Evolutionary conservation across 2,329 filamentous ascomycete genomes (phyloP), one percentile per base, ranked within the genome.

Genomic region (Ophiocordyceps camponoti-saundersi): DNA sequence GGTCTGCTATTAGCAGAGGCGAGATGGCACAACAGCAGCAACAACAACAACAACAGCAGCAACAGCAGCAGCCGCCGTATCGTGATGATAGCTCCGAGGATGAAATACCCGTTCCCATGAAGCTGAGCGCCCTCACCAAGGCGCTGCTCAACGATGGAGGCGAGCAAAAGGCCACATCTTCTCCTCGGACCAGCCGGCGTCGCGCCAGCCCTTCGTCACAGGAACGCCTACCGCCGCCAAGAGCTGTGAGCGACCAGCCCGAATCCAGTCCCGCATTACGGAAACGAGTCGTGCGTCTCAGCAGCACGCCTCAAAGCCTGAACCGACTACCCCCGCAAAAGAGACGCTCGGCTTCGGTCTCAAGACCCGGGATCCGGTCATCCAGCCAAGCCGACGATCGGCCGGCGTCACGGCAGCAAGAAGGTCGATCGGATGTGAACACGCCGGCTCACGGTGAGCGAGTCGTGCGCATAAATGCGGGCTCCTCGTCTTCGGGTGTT

Each of bases 121-220:
- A 92, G 67, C 83, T 95, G 60, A 95, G 88, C 61, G 88, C 89
- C 56, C 77, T 92, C 53, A 94, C 90, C 44, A 90, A 92, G 59
- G 89, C 87, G 20, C 71, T 95, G 16, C 72, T 95, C 22, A 77
- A 78, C 48, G 77, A 81, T 49, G 75, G 75, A 39, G 34, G 34
- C 34, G 34, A 39, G n/a, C 52, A 61, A 23, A 60, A 63, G 13
- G 58, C 65, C 2, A 58, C 66, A 6, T 71, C 72, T 6, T 69
- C 71, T 2, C 64, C 68, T 21, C 58, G 64, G 49, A 71, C 68
- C 21, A 68, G 73, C 54, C 65, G 72, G 6, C 30, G 30, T 32
- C 30, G 15, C 30, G 3, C 30, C 30, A 15, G 30, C 13, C 13
- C 30, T 11, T 15, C 30, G 11, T 32, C 13, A 32, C 30, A 32